Percentiles rank a stretch among this genome's conserved stretches.
Conservation (phyloP, 257 asterid genomes). For the Dorcoceras hygrometricum region DNA sequence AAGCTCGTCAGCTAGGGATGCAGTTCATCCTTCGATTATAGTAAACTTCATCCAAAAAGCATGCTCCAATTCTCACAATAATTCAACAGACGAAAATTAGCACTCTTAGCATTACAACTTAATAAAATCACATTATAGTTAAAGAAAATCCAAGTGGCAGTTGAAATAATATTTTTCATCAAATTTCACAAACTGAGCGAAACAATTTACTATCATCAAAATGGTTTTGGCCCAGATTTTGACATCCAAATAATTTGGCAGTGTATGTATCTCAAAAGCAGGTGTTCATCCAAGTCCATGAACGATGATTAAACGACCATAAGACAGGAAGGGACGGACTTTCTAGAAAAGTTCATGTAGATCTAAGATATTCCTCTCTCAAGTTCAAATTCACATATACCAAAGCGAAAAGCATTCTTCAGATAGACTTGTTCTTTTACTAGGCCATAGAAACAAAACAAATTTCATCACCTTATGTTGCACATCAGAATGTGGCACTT, state of each 20-base stretch:
- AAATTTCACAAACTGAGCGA: slow-evolving; percentile 2
- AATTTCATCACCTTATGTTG: slow-evolving; percentile 73
- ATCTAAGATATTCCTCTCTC: slow-evolving; percentile 11
- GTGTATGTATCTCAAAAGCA: neutral
- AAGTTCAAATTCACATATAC: slow-evolving; percentile 13
- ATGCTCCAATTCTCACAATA: slow-evolving; percentile 7
- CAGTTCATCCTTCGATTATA: slow-evolving; percentile 8
- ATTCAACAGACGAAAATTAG: neutral
- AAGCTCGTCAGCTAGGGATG: slow-evolving; percentile 14
- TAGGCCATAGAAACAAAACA: slow-evolving; percentile 11
- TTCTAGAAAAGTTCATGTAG: neutral
- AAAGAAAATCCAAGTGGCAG: slow-evolving; percentile 7
- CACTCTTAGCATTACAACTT: neutral
- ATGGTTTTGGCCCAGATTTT: slow-evolving; percentile 2
- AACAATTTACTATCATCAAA: neutral
- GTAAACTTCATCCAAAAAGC: slow-evolving; percentile 6
- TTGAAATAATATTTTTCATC: neutral
- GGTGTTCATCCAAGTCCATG: neutral
- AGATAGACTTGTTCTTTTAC: neutral
- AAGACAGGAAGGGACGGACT: neutral
- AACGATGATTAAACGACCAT: neutral
- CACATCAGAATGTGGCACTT: slow-evolving; percentile 87
- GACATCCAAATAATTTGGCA: neutral
- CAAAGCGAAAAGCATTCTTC: neutral
- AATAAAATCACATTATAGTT: slow-evolving; percentile 9